These are phyloP conservation scores for Sarocladium oryzae DNA, from an alignment of 2,329 filamentous ascomycete species.

Conservation along the genomic window DNA sequence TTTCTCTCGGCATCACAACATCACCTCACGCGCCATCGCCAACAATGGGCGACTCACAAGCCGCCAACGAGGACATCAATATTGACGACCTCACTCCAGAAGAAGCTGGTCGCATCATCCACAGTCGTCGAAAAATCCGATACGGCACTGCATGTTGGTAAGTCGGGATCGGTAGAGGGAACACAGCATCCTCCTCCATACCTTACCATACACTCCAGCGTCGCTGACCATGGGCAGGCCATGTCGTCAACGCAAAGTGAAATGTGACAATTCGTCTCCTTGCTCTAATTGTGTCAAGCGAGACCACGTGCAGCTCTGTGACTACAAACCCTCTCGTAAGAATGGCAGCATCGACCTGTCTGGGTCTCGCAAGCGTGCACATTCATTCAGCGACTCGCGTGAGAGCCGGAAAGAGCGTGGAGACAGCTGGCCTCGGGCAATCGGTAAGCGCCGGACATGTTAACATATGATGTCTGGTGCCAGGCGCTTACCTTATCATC, in stretches of 20 bases:
- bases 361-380: constrained; percentile 25
- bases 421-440: constrained; percentile 36
- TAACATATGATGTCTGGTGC: constrained; percentile 9
- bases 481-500: constrained; percentile 18
- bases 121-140: constrained; percentile 62
- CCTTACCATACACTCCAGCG: too few species aligned
- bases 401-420: constrained; percentile 30
- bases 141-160: constrained; percentile 56
- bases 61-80: constrained; percentile 36
- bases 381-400: constrained; percentile 24
- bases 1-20: constrained; percentile 11
- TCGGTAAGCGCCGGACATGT: constrained; percentile 24
- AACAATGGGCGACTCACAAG: constrained; percentile 35
- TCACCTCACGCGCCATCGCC: constrained; percentile 3
- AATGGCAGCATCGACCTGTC: constrained; percentile 6
- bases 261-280: constrained; percentile 62
- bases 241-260: constrained; percentile 61
- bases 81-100: constrained; percentile 56
- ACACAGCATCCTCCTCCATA: too few species aligned
- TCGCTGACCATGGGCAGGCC: constrained; percentile 36
- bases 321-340: constrained; percentile 4
- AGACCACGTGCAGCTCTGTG: constrained; percentile 45
- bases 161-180: background rate
- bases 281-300: constrained; percentile 64
- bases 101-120: constrained; percentile 62